phyloP scores from a whole-genome alignment of 352 stramenopile genomes.

The Phytophthora nicotianae region DNA sequence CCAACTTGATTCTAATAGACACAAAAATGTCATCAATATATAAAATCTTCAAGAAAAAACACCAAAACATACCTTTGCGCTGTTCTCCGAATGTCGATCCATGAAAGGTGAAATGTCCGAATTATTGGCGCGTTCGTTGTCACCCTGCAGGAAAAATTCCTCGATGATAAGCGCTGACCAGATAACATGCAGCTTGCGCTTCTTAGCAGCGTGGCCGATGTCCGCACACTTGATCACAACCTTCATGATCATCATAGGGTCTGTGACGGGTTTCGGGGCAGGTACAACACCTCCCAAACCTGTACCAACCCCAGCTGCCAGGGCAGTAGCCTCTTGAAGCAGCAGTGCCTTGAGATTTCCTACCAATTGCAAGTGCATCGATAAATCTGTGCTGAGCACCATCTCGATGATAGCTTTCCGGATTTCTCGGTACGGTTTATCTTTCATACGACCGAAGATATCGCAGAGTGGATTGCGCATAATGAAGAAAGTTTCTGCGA shows the following conservation, averaged over 20 bases:
- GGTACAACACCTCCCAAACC: slow-evolving; percentile 16
- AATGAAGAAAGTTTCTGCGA: slow-evolving; percentile 86
- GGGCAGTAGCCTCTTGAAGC: slow-evolving; percentile 58
- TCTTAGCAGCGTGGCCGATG: slow-evolving; percentile 92
- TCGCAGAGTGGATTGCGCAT: slow-evolving; percentile 73
- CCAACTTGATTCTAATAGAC: slow-evolving; percentile 76
- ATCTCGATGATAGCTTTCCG: slow-evolving; percentile 88
- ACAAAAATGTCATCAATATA: slow-evolving; percentile 3
- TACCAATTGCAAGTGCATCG: slow-evolving; percentile 82
- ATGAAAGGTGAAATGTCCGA: slow-evolving; percentile 93
- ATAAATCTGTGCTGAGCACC: slow-evolving; percentile 88
- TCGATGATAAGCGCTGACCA: slow-evolving; percentile 94
- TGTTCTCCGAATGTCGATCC: slow-evolving; percentile 89
- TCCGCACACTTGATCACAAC: slow-evolving; percentile 92
- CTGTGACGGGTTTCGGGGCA: slow-evolving; percentile 44
- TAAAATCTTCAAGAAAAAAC: background rate
- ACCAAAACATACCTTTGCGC: slow-evolving; percentile 60
- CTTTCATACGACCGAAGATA: slow-evolving; percentile 83
- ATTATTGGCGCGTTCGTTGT: slow-evolving; percentile 90
- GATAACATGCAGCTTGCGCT: slow-evolving; percentile 81
- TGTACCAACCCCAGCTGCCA: slow-evolving; percentile 14
- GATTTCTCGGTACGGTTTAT: slow-evolving; percentile 79
- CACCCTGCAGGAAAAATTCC: slow-evolving; percentile 95
- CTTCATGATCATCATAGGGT: slow-evolving; percentile 90
- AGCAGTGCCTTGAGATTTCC: slow-evolving; percentile 79